Evolutionary conservation across 208 protist species (phyloP).

Genomic region (Trypanosoma congolense): DNA sequence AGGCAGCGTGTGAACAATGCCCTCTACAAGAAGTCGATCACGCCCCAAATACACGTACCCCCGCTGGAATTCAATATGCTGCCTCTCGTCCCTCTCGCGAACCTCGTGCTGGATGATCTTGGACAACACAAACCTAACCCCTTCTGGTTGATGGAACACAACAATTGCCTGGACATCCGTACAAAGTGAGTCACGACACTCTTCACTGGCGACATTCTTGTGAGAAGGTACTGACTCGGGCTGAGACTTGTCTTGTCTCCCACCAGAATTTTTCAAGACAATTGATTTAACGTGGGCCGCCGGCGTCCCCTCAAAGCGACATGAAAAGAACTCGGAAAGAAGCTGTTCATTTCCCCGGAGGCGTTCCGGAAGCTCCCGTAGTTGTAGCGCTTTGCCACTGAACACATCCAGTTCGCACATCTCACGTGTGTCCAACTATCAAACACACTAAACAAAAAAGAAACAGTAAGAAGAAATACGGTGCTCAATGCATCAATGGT

Average conservation of each 20-base stretch:
- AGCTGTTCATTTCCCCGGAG: conserved; percentile 6
- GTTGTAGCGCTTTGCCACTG: no score
- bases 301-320: conserved; percentile 21
- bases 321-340: conserved; percentile 22
- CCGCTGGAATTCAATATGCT: conserved; percentile 41
- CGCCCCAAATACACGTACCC: conserved; percentile 42
- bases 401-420: no score
- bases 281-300: conserved; percentile 13
- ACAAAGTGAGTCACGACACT: not conserved
- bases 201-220: not conserved
- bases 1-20: conserved; percentile 22
- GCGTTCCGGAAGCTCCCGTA: no score
- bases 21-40: conserved; percentile 47
- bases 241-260: no score
- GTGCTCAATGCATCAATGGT: no score
- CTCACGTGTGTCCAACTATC: no score
- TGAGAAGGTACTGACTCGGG: no score
- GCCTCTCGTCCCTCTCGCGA: conserved; percentile 13
- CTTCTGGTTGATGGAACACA: conserved; percentile 16
- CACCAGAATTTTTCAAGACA: not conserved
- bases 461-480: no score
- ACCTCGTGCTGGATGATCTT: conserved; percentile 24
- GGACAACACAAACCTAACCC: conserved; percentile 23
- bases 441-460: no score
- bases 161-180: conserved; percentile 16